Conservation (phyloP, 495 filamentous ascomycete genomes). For the Aspergillus avenaceus region DNA sequence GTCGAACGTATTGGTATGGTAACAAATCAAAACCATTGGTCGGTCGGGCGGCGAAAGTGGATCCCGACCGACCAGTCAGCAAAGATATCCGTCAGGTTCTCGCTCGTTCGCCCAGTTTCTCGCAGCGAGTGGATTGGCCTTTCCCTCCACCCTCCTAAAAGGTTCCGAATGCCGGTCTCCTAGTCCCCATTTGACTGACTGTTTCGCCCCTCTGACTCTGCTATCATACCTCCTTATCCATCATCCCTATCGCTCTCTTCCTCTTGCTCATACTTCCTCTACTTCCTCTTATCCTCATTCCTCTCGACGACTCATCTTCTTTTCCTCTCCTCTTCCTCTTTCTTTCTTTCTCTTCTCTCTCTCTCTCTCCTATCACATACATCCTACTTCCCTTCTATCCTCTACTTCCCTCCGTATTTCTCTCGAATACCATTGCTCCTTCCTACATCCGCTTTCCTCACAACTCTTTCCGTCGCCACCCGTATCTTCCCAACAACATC, state of each 20-base stretch:
- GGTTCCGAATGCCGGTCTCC: conserved; percentile 14
- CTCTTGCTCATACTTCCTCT: conserved; percentile 1
- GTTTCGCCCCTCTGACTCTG: conserved; percentile 17
- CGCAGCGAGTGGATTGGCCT: conserved; percentile 3
- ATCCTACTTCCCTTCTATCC: conserved; percentile 12
- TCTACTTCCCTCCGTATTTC: conserved; percentile 14
- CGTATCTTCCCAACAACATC: not conserved
- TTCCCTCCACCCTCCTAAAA: conserved; percentile 8
- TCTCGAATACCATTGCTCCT: conserved; percentile 8
- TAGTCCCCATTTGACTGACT: conserved; percentile 15
- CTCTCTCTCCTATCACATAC: conserved; percentile 14
- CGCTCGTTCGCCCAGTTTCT: conserved; percentile 20
- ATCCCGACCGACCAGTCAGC: conserved; percentile 8
- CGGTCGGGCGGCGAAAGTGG: not conserved
- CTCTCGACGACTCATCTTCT: conserved; percentile 26
- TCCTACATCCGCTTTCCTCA: not conserved
- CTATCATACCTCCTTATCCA: conserved; percentile 19
- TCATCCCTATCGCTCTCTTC: conserved; percentile 12
- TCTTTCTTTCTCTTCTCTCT: conserved; percentile 16
- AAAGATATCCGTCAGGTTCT: conserved; percentile 10
- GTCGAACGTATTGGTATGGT: conserved; percentile 10
- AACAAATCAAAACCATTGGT: conserved; percentile 4
- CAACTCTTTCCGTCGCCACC: conserved; percentile 1
- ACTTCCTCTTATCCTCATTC: not conserved
- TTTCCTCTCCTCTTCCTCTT: conserved; percentile 32